phyloP scores from a whole-genome alignment of 208 protist genomes.

The Tetramitus jugosus region DNA sequence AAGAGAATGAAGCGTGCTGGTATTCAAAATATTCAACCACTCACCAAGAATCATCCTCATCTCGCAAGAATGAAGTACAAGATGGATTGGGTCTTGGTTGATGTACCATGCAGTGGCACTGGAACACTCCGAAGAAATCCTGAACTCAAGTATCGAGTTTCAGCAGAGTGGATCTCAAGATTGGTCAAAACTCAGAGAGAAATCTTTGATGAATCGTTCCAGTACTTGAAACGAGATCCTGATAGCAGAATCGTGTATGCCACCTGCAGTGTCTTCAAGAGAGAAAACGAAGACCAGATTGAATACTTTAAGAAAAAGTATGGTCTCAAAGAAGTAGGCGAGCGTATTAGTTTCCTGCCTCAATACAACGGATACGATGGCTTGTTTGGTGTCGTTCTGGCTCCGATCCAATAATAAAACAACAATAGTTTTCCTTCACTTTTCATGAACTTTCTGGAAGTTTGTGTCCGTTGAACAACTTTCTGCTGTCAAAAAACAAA shows the following conservation, averaged over 20 bases:
- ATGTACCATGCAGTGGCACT: constrained; percentile 8
- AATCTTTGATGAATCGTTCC: not conserved
- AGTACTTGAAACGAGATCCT: not conserved
- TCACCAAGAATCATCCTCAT: not conserved
- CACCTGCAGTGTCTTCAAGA: not conserved
- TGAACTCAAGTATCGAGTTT: not conserved
- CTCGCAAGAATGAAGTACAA: not conserved
- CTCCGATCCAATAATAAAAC: too few species aligned
- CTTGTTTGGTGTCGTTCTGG: too few species aligned
- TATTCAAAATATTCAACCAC: not conserved
- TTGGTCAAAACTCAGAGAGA: not conserved
- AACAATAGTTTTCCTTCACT: too few species aligned
- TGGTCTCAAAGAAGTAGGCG: too few species aligned
- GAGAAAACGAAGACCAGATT: constrained; percentile 14
- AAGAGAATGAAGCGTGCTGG: not conserved
- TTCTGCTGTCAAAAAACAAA: too few species aligned
- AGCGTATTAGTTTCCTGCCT: too few species aligned
- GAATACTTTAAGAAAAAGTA: not conserved
- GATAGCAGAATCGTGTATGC: not conserved
- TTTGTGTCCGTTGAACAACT: too few species aligned
- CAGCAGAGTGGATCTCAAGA: not conserved
- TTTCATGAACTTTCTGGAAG: too few species aligned
- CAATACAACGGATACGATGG: too few species aligned
- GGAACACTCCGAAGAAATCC: constrained; percentile 13
- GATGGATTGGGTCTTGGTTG: not conserved